Base-by-base conservation (phyloP, 148 eudicot species). In the Heliamphora exappendiculata region DNA sequence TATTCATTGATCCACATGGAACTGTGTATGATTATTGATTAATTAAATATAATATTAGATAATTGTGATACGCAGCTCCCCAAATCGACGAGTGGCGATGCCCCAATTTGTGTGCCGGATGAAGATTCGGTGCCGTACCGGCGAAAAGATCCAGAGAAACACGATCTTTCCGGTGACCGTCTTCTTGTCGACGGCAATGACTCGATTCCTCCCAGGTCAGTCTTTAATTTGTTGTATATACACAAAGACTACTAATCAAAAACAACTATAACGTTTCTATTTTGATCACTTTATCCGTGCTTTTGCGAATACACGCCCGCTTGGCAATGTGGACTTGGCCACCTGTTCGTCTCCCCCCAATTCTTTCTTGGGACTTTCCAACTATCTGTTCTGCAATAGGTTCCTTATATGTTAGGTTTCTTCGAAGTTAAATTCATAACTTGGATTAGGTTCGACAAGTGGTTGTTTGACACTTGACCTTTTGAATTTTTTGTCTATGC, bases 11-110 rank as follows among this genome's bases (percentile, higher is more conserved):
- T 70, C 45, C 75, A 41, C 55, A 19, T 13, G 33, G n/a, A 37
- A 50, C 31, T 19, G 22, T 14, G 31, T n/a, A 4, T 37, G 70
- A n/a, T 45, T 66, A 22, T 19, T n/a, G 49, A 60, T 60, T 24
- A 58, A 71, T 60, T 63, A 64, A 28, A 28, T 45, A 45, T 45
- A 45, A 28, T 66, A 37, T 28, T 75, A 49, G n/a, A 11, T 33
- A 37, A 67, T 67, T 49, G 5, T 77, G 41, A 42, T 45, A 70
- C 78, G 85, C 76, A 88, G 89, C 81, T 77, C 78, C 71, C 75
- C 45, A 74, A 73, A 72, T 68, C 64, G 53, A 76, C 77, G 31
- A 73, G 80, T 70, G 82, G 73, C 31, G 80, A 78, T 64, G 66
- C 78, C 5, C 79, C 78, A 41, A 53, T 72, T 58, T 70, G 73